phyloP scores from a whole-genome alignment of 192 early-diverging fungal species.

The Backusella macrospora region DNA sequence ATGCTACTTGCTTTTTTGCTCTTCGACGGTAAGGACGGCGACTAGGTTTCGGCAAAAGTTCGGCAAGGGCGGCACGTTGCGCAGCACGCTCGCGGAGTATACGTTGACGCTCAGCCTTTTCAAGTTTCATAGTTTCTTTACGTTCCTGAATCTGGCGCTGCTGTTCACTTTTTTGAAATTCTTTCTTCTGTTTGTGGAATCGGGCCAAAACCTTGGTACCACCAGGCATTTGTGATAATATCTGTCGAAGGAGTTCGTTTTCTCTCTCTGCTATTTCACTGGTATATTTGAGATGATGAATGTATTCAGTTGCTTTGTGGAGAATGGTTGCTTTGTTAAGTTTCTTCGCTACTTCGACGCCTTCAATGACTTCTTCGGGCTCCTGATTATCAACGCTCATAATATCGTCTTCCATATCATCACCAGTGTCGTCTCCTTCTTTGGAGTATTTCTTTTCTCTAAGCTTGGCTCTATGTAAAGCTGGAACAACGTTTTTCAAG shows the following conservation, averaged over 20 bases:
- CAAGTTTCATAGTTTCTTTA: constrained; percentile 13
- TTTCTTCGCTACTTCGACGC: constrained; percentile 82
- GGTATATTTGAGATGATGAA: constrained; percentile 57
- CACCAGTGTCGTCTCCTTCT: constrained; percentile 43
- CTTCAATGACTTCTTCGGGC: constrained; percentile 62
- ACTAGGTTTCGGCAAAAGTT: constrained; percentile 17
- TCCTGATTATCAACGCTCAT: constrained; percentile 33
- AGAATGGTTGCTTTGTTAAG: constrained; percentile 95
- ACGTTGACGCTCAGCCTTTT: constrained; percentile 23
- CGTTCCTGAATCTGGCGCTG: constrained; percentile 23
- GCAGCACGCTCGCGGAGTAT: constrained; percentile 31
- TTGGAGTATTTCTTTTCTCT: constrained; percentile 48
- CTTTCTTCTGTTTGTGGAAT: constrained; percentile 14
- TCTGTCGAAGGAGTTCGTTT: constrained; percentile 43
- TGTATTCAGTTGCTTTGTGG: constrained; percentile 92
- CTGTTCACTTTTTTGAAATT: constrained; percentile 4
- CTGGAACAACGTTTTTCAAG: constrained; percentile 81
- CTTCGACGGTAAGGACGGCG: constrained; percentile 22
- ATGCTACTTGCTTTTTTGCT: background rate
- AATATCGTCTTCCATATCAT: constrained; percentile 45
- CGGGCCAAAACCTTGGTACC: constrained; percentile 40
- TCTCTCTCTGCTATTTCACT: constrained; percentile 45
- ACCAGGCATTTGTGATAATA: constrained; percentile 48
- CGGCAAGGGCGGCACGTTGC: constrained; percentile 32
- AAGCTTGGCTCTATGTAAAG: constrained; percentile 61